Base-by-base conservation (phyloP, 1,284 basidiomycete genomes). In the Sanghuangporus weigelae region DNA sequence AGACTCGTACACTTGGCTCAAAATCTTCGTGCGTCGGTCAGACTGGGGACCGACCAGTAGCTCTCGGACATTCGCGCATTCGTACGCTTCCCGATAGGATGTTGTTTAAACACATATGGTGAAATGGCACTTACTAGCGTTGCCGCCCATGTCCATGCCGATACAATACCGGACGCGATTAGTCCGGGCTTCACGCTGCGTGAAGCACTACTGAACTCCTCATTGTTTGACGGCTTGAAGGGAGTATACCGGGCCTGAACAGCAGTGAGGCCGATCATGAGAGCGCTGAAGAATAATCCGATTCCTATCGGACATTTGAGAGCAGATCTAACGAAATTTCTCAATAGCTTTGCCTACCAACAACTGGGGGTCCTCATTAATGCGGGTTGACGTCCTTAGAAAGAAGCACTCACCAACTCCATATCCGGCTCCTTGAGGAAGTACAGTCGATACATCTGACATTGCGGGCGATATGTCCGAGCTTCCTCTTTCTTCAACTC, bases 121-220 rank as follows among this genome's bases (percentile, higher is more conserved):
- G 46, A 36, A 16, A 49, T 57, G 10, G 49, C 19, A 63, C 83
- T 62, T 66, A 87, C 86, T 64, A 90, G 73, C 0, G 87, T 89
- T 14, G 89, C 89, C 2, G 88, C 89, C 88, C 88, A 94, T 19
- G 93, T 94, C 89, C 89, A 91, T 10, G 90, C 87, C 21, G 86
- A 88, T 19, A 96, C 92, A 66, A 96, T 95, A 7, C 93, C 94
- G 10, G 92, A 85, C 0, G 94, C 95, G 64, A 96, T 95, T 49
- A 97, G 79, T 7, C 93, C 95, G 1, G 95, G 93, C 69, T 95
- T 95, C 57, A 95, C 84, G 65, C 86, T 90, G 39, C 88, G 78
- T 3, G 88, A 90, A 2, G 93, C 93, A 62, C 86, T 90, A 67
- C 86, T 91, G 74, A 95, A 95, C 73, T 96, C 93, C 71, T 90